Conservation (phyloP, 345 rosid genomes). For the Linum trigynum region DNA sequence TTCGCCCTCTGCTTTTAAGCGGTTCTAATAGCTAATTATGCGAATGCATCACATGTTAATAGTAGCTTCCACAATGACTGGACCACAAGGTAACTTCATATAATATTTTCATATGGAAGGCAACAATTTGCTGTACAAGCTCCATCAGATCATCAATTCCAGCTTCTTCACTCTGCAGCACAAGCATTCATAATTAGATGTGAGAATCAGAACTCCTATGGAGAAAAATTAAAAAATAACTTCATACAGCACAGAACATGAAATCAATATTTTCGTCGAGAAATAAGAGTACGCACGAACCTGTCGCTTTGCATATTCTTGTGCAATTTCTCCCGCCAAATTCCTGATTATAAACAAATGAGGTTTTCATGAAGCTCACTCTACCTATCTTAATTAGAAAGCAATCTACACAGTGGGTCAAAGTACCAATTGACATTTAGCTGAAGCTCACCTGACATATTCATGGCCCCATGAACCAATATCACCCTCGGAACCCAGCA, state of each 20-base stretch:
- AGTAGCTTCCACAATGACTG: neutral
- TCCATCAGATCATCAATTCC: conserved; percentile 61
- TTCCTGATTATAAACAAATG: conserved; percentile 36
- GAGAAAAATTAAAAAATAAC: neutral
- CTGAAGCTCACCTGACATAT: conserved; percentile 59
- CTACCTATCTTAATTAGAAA: neutral
- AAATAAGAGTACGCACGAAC: conserved; percentile 26
- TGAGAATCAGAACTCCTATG: conserved; percentile 10
- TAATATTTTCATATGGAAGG: conserved; percentile 88
- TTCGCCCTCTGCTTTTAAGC: neutral
- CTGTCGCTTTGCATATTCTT: conserved; percentile 68
- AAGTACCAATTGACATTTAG: neutral
- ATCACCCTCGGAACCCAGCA: conserved; percentile 81
- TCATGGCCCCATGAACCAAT: conserved; percentile 98
- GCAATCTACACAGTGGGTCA: neutral
- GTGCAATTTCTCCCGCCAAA: conserved; percentile 80
- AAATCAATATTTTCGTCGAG: neutral
- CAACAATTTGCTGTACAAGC: conserved; percentile 76
- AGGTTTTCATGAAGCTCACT: neutral
- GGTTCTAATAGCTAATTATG: too few relatives aligned
- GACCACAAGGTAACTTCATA: neutral
- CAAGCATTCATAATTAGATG: neutral
- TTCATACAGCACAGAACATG: neutral
- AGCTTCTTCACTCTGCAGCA: conserved; percentile 54
- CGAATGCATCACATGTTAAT: neutral